Evolutionary conservation across 2,329 filamentous ascomycete genomes (phyloP).

Genomic region (Aspergillus fijiensis): DNA sequence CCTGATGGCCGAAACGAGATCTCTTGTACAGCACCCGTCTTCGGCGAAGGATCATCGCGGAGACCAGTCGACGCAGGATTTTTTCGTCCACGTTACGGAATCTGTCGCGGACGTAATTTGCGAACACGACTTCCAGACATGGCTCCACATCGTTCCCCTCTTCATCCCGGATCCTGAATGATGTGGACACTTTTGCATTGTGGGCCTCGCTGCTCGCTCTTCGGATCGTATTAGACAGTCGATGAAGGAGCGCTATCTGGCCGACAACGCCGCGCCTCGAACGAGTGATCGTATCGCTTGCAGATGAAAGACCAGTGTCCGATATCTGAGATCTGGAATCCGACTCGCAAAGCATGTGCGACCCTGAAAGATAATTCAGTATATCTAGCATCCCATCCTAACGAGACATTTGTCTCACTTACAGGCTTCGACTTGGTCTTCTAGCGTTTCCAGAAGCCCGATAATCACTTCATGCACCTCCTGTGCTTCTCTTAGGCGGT

Average conservation of each 20-base stretch:
- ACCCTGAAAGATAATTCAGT: no score
- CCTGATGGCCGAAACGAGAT: neutral
- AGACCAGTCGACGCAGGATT: conserved; percentile 6
- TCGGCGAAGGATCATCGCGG: conserved; percentile 9
- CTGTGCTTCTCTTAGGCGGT: conserved; percentile 9
- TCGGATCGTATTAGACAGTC: conserved; percentile 11
- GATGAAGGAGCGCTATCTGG: conserved; percentile 1
- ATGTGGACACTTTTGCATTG: conserved; percentile 1
- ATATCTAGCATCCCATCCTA: no score
- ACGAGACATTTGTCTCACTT: neutral
- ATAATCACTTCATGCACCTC: conserved; percentile 7
- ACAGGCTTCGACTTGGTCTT: conserved; percentile 10
- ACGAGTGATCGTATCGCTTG: no score
- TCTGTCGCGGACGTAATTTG: conserved; percentile 1
- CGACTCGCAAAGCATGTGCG: no score
- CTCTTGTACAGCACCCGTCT: conserved; percentile 9
- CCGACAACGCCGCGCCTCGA: no score
- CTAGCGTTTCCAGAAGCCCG: conserved; percentile 4
- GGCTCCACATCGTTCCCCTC: conserved; percentile 7
- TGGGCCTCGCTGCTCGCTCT: conserved; percentile 9
- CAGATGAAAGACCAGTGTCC: no score
- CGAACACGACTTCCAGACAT: conserved; percentile 5
- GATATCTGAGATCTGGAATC: no score
- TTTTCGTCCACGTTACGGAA: conserved; percentile 1
- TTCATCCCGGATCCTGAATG: conserved; percentile 1